Evolutionary conservation across 1,284 basidiomycete species (phyloP), one percentile per base, ranked within the genome.

Genomic region (Cystobasidiaceae sp.): DNA sequence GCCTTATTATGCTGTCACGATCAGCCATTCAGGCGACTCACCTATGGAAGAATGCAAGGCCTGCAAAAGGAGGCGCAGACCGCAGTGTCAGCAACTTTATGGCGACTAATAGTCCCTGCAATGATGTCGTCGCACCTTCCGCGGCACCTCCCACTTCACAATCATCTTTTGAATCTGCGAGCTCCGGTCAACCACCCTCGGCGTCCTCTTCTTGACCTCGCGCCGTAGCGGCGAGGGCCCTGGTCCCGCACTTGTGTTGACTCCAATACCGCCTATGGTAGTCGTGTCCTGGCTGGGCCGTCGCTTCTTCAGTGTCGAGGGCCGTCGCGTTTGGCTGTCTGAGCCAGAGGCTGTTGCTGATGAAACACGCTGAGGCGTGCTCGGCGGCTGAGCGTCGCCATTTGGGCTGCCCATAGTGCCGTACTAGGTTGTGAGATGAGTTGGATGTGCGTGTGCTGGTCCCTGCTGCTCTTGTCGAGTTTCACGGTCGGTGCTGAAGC

Each of bases 271-370:
- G 7, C 49, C 39, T 30, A 49, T 33, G 27, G 44, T 59, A 23
- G 21, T n/a, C n/a, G n/a, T 32, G 17, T 41, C 58, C 11, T 39
- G 37, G 37, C 51, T 55, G 17, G 61, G 61, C 7, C 61, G 61
- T 33, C 61, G 50, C 45, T 64, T 64, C 43, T 64, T 64, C 33
- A 64, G 52, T 43, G 61, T 64, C 44, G 51, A 48, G 2, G 61
- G 61, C 19, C 52, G 44, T 21, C 61, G 39, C 15, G 51, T 33
- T 34, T 44, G 19, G 27, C 49, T 50, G 19, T 45, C 41, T 43
- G 37, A 11, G 37, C 37, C 45, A 21, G 33, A n/a, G 17, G 21
- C 27, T 43, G 51, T 33, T n/a, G n/a, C n/a, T 41, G 34, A 28
- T 48, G 30, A 30, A n/a, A 19, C 54, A 43, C 28, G 56, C 41